Evolutionary conservation across 495 filamentous ascomycete species (phyloP), one percentile per base, ranked within the genome.

Genomic region (Aspergillus ostianus): DNA sequence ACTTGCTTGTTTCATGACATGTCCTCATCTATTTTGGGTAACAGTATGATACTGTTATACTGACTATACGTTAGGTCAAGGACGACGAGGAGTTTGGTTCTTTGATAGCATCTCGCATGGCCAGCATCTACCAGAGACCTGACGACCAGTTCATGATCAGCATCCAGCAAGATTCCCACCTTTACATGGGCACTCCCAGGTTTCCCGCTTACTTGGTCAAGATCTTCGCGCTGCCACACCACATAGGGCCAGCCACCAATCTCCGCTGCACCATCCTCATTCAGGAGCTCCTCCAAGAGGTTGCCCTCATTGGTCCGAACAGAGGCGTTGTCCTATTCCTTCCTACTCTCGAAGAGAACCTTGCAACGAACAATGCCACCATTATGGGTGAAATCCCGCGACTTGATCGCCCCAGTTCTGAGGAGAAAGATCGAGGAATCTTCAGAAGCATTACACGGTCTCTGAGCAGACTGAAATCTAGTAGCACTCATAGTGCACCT

Each of bases 141-240:
- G 84, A 90, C 27, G 82, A 84, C 2, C 86, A 81, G 13, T 87
- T 96, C 47, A 79, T 89, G 65, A 82, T 96, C 29, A 86, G 81
- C 1, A 67, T 97, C 15, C 80, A 87, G 26, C 88, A 93, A 58
- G 85, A 88, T n/a, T 79, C 81, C n/a, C 89, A 84, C 64, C 80
- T 97, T 66, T 70, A 89, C 45, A 88, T 92, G 60, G 90, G 84
- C 5, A 88, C 84, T 45, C 83, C 83, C 23, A 86, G 89, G 53
- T 84, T 90, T n/a, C 88, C 89, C 3, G 88, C 90, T 17, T 98
- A 96, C 64, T 79, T 87, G 48, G 73, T 97, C 63, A 90, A 89
- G 55, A 84, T 98, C 44, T 87, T 80, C 55, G 85, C 91, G 4
- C 80, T 94, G 17, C 81, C 87, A 0, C 80, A 75, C 2, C 77